These are phyloP conservation scores for Chloranthus sessilifolius DNA, from an alignment of 164 flowering plant genomes.

Conservation along the genomic window DNA sequence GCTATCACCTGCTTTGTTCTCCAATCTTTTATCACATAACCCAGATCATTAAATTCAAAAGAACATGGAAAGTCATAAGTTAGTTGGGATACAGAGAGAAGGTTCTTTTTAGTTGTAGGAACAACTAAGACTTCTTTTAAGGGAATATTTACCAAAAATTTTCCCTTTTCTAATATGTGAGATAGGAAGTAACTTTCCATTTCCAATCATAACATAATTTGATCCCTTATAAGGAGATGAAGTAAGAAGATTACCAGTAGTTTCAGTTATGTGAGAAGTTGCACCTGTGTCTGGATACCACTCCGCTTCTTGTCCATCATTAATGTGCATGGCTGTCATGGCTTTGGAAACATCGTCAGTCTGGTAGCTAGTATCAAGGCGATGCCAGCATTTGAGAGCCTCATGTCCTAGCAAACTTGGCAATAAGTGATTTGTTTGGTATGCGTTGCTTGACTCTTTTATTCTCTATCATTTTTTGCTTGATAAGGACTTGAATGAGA, in stretches of 20 bases:
- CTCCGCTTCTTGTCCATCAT: neutral
- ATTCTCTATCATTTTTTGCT: too few relatives aligned
- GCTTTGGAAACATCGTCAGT: neutral
- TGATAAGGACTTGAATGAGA: too few relatives aligned
- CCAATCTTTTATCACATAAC: slow-evolving; percentile 1
- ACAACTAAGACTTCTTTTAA: neutral
- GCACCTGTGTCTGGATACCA: neutral
- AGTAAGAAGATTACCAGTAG: neutral
- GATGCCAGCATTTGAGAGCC: slow-evolving; percentile 4
- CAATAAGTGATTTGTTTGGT: too few relatives aligned
- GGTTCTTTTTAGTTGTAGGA: neutral
- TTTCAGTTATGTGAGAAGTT: neutral
- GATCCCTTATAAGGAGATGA: neutral
- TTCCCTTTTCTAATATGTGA: neutral
- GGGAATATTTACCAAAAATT: neutral
- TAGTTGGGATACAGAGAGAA: neutral
- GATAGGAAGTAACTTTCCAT: neutral
- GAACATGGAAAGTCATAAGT: neutral
- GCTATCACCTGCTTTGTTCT: neutral
- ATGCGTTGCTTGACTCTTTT: too few relatives aligned
- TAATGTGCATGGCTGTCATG: neutral
- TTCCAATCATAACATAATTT: neutral
- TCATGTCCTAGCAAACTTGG: slow-evolving; percentile 2
- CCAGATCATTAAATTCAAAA: neutral
- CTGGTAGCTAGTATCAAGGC: neutral